phyloP scores from a whole-genome alignment of 2,329 filamentous ascomycete species.

The Penicillium hordei region DNA sequence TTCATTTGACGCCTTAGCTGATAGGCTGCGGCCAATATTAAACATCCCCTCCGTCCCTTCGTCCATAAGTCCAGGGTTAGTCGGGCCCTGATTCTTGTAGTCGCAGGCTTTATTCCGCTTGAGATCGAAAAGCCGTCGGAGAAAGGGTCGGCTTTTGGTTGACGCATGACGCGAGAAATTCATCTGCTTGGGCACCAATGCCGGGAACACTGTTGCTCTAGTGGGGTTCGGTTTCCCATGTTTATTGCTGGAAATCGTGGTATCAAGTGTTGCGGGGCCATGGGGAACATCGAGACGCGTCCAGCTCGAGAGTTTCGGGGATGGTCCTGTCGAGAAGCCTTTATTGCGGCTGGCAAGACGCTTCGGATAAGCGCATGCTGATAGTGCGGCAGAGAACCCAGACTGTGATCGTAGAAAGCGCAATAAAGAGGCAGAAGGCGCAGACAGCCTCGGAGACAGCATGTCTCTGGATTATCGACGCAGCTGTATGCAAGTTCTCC shows the following conservation, averaged over 20 bases:
- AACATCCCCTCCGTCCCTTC: constrained; percentile 62
- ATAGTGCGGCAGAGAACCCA: constrained; percentile 51
- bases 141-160: constrained; percentile 35
- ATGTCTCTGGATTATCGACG: constrained; percentile 34
- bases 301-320: constrained; percentile 26
- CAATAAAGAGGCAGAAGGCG: constrained; percentile 60
- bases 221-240: constrained; percentile 7
- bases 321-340: constrained; percentile 18
- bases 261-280: constrained; percentile 29
- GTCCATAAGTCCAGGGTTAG: constrained; percentile 59
- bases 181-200: constrained; percentile 11
- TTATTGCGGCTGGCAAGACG: constrained; percentile 15
- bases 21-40: constrained; percentile 67
- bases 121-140: constrained; percentile 40
- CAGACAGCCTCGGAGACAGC: constrained; percentile 41
- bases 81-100: constrained; percentile 53
- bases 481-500: constrained; percentile 1
- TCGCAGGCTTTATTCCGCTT: constrained; percentile 36
- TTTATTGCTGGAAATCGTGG: constrained; percentile 32
- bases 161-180: constrained; percentile 31
- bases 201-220: neutral
- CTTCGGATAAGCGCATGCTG: constrained; percentile 25
- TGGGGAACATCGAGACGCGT: constrained; percentile 17
- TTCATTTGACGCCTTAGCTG: constrained; percentile 77
- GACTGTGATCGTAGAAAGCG: constrained; percentile 73